Conservation (phyloP, 2,329 filamentous ascomycete genomes). For the Fusarium incarnatum region DNA sequence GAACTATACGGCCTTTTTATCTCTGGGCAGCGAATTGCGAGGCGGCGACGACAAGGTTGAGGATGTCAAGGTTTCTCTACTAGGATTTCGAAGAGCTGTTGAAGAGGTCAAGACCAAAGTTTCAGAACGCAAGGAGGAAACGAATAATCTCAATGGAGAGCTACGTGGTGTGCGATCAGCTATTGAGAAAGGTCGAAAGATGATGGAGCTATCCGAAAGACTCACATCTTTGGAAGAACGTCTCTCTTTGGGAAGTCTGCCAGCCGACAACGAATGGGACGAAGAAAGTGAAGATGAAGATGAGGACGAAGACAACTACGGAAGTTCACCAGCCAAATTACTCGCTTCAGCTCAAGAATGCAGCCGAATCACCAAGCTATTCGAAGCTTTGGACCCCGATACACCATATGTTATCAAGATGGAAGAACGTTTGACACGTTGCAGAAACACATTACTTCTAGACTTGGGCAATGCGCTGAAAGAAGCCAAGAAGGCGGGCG, state of each 20-base stretch:
- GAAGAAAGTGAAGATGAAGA: slow-evolving; percentile 58
- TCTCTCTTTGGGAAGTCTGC: slow-evolving; percentile 64
- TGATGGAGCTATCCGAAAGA: slow-evolving; percentile 76
- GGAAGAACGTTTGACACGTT: slow-evolving; percentile 64
- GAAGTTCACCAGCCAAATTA: slow-evolving; percentile 62
- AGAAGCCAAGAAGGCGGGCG: slow-evolving; percentile 58
- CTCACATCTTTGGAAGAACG: slow-evolving; percentile 72
- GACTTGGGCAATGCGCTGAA: slow-evolving; percentile 65
- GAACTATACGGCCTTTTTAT: slow-evolving; percentile 93
- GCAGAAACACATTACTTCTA: slow-evolving; percentile 67
- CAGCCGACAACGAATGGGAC: slow-evolving; percentile 47
- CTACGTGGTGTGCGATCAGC: slow-evolving; percentile 71
- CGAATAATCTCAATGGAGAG: slow-evolving; percentile 72
- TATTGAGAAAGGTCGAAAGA: slow-evolving; percentile 69
- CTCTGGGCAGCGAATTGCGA: slow-evolving; percentile 81
- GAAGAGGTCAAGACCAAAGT: slow-evolving; percentile 78
- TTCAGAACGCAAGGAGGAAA: slow-evolving; percentile 70
- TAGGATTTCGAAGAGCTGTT: slow-evolving; percentile 87
- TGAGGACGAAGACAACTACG: slow-evolving; percentile 53
- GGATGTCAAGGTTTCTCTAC: slow-evolving; percentile 85
- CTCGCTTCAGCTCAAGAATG: slow-evolving; percentile 60
- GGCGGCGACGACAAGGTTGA: slow-evolving; percentile 94
- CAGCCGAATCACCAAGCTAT: slow-evolving; percentile 56
- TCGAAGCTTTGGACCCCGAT: slow-evolving; percentile 59
- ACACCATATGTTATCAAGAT: slow-evolving; percentile 63